These are phyloP conservation scores for Notholithocarpus densiflorus DNA, from an alignment of 306 rosid genomes.

Conservation along the genomic window DNA sequence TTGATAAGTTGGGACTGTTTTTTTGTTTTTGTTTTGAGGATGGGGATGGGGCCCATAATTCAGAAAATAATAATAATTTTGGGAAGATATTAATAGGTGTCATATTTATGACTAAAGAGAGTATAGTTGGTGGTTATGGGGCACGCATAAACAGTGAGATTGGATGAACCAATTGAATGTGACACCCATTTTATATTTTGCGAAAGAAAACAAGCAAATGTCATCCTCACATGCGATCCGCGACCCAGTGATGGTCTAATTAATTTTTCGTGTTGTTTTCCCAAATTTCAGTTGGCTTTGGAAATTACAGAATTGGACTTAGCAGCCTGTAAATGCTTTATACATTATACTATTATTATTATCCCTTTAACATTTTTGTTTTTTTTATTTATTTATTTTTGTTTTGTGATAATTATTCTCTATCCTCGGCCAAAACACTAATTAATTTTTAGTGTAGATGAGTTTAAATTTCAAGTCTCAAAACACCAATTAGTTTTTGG, in stretches of 20 bases:
- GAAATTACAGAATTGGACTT: background rate
- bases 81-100: too few relatives aligned
- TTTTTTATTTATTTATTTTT: too few relatives aligned
- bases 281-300: background rate
- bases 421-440: accelerated
- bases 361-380: too few relatives aligned
- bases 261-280: background rate
- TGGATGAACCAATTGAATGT: background rate
- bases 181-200: background rate
- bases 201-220: background rate
- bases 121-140: too few relatives aligned
- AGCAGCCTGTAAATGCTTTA: background rate
- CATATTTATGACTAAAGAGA: too few relatives aligned
- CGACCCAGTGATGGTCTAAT: background rate
- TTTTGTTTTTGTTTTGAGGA: background rate
- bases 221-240: background rate
- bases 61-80: background rate
- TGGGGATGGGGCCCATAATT: background rate
- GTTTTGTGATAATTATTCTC: too few relatives aligned
- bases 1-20: background rate
- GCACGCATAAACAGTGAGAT: background rate
- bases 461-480: too few relatives aligned
- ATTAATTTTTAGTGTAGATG: accelerated
- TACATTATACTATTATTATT: background rate
- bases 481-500: too few relatives aligned